phyloP scores from a whole-genome alignment of 768 basidiomycete genomes.

The Daedalea quercina region DNA sequence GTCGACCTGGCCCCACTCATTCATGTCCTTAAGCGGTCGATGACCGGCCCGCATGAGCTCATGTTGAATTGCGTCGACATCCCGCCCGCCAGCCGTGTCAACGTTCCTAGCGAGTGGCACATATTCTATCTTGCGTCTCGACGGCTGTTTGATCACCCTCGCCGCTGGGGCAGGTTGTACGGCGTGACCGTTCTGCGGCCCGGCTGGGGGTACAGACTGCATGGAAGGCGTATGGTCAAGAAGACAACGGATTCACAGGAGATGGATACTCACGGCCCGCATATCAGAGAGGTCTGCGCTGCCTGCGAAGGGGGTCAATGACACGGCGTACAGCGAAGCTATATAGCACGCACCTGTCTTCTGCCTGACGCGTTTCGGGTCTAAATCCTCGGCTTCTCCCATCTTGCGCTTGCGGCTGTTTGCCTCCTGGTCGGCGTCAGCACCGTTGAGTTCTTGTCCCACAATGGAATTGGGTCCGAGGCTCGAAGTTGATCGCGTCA shows the following conservation, averaged over 20 bases:
- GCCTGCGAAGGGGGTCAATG: constrained; percentile 11
- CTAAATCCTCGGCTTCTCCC: constrained; percentile 50
- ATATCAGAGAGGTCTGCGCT: constrained; percentile 24
- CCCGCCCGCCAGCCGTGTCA: constrained; percentile 76
- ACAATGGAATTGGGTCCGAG: not conserved
- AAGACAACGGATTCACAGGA: not conserved
- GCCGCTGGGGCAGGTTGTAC: constrained; percentile 4
- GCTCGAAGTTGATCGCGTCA: not conserved
- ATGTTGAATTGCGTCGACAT: constrained; percentile 58
- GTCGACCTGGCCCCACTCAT: constrained; percentile 86
- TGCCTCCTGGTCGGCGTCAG: constrained; percentile 47
- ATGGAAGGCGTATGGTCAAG: not conserved
- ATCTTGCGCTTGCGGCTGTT: constrained; percentile 70
- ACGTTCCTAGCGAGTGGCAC: constrained; percentile 72
- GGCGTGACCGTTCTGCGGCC: constrained; percentile 1
- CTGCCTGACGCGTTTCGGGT: constrained; percentile 63
- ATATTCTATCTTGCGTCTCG: constrained; percentile 82
- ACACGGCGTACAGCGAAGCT: not conserved
- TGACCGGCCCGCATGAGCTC: constrained; percentile 48
- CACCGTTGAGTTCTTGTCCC: not conserved
- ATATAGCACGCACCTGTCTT: constrained; percentile 53
- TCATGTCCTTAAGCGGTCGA: constrained; percentile 61
- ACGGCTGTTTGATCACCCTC: constrained; percentile 19
- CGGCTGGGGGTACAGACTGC: constrained; percentile 15
- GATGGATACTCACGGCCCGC: constrained; percentile 15